Evolutionary conservation across 805 yeast species (phyloP).

Genomic region (Teunomyces funiuensis): DNA sequence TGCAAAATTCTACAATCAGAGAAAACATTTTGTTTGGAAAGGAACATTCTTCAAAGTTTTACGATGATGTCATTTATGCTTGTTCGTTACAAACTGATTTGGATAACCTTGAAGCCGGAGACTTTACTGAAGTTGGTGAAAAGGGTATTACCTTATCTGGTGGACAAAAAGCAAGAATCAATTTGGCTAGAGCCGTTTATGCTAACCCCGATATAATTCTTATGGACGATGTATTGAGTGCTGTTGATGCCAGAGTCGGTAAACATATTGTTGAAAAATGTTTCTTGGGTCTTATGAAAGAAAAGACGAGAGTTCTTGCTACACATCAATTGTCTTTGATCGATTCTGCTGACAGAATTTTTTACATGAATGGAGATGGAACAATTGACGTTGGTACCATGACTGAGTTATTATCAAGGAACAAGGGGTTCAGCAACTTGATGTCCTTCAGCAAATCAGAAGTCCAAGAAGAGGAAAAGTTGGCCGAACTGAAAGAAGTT

Average conservation of each 20-base stretch:
- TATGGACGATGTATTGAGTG: conserved; percentile 72
- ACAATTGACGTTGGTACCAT: conserved; percentile 28
- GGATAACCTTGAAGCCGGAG: conserved; percentile 55
- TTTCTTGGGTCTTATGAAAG: conserved; percentile 24
- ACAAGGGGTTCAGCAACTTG: conserved; percentile 5
- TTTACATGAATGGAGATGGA: conserved; percentile 34
- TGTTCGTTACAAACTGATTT: conserved; percentile 70
- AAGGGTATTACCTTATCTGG: conserved; percentile 70
- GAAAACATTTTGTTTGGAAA: conserved; percentile 34
- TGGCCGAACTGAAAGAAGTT: conserved; percentile 5
- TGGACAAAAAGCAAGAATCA: conserved; percentile 80
- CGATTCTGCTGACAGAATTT: conserved; percentile 30
- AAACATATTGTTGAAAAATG: conserved; percentile 36
- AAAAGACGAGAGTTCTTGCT: conserved; percentile 33
- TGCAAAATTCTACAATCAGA: conserved; percentile 33
- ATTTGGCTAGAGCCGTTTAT: conserved; percentile 76
- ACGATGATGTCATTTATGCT: conserved; percentile 38
- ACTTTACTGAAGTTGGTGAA: conserved; percentile 38
- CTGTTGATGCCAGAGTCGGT: conserved; percentile 41
- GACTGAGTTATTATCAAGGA: conserved; percentile 19
- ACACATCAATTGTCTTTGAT: conserved; percentile 37
- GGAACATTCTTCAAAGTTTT: conserved; percentile 20
- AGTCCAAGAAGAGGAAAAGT: background rate
- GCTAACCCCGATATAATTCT: conserved; percentile 62
- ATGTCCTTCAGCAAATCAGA: background rate